Percentiles rank a stretch among this genome's conserved stretches.
Evolutionary conservation across 441 rosid genomes (phyloP).

Genomic region (Brassica balearica): DNA sequence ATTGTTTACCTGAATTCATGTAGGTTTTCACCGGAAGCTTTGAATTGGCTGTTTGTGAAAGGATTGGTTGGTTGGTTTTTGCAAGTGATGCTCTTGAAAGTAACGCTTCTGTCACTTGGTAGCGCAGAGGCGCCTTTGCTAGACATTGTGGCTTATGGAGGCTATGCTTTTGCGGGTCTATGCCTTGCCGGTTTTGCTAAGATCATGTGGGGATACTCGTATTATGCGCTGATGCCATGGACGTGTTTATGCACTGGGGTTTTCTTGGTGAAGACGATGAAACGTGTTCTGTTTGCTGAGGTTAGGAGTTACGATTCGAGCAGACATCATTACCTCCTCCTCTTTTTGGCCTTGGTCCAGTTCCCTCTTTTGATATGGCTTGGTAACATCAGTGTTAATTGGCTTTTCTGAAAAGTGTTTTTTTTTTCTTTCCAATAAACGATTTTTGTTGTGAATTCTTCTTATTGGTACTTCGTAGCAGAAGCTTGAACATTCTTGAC

Average conservation of each 20-base stretch:
- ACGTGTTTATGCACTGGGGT: conserved; percentile 4
- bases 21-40: conserved; percentile 91
- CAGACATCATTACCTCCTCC: neutral
- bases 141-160: neutral
- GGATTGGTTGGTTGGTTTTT: conserved; percentile 85
- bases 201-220: neutral
- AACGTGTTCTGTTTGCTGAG: conserved; percentile 1
- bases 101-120: neutral
- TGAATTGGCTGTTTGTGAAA: conserved; percentile 86
- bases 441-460: conserved; percentile 1
- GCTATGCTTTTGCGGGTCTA: conserved; percentile 1
- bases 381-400: neutral
- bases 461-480: neutral
- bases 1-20: neutral
- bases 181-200: conserved; percentile 1
- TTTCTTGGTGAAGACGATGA: neutral
- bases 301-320: neutral
- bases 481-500: neutral
- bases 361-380: conserved; percentile 5
- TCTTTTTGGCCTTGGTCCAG: neutral
- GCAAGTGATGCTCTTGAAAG: neutral
- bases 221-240: neutral
- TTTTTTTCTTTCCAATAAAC: neutral
- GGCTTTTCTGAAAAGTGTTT: neutral
- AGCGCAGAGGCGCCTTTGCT: conserved; percentile 1